phyloP scores from a whole-genome alignment of 768 basidiomycete genomes.

The Boletus barrowsii region DNA sequence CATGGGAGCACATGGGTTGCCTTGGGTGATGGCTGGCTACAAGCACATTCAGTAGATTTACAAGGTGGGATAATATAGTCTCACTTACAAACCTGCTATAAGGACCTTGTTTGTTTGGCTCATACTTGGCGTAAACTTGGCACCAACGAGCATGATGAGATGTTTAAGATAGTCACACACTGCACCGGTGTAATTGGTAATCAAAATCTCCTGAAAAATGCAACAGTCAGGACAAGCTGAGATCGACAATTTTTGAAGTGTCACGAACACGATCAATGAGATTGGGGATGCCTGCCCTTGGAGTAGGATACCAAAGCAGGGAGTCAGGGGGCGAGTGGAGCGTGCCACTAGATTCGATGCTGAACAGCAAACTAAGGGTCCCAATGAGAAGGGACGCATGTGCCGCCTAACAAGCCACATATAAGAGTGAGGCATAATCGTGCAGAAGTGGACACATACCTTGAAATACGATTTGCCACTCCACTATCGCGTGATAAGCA shows the following conservation, averaged over 20 bases:
- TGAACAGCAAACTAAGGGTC: conserved; percentile 80
- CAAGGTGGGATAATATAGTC: not conserved
- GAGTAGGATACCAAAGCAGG: conserved; percentile 82
- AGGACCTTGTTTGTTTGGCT: conserved; percentile 72
- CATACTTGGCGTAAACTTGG: conserved; percentile 80
- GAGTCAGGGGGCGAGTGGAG: conserved; percentile 67
- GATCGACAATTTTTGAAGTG: not conserved
- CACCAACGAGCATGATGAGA: conserved; percentile 75
- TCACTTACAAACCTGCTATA: conserved; percentile 76
- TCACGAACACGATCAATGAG: conserved; percentile 60
- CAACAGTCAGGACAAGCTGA: not conserved
- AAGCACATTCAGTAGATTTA: not conserved
- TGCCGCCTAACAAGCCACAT: conserved; percentile 48
- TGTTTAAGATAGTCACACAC: conserved; percentile 86
- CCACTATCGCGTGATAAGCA: conserved; percentile 69
- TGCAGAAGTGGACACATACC: conserved; percentile 37
- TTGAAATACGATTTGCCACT: conserved; percentile 67
- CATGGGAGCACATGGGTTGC: conserved; percentile 70
- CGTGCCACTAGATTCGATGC: conserved; percentile 62
- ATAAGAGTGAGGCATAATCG: not conserved
- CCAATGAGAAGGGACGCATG: conserved; percentile 48
- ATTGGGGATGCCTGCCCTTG: conserved; percentile 53
- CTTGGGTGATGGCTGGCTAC: conserved; percentile 49
- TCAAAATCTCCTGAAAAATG: conserved; percentile 60
- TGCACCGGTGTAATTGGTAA: conserved; percentile 88